A percentile compares a stretch with the other conserved stretches of the same genome.
Evolutionary conservation across 78 protist species (phyloP).

Genomic region (Blattamonas nauphoetae): DNA sequence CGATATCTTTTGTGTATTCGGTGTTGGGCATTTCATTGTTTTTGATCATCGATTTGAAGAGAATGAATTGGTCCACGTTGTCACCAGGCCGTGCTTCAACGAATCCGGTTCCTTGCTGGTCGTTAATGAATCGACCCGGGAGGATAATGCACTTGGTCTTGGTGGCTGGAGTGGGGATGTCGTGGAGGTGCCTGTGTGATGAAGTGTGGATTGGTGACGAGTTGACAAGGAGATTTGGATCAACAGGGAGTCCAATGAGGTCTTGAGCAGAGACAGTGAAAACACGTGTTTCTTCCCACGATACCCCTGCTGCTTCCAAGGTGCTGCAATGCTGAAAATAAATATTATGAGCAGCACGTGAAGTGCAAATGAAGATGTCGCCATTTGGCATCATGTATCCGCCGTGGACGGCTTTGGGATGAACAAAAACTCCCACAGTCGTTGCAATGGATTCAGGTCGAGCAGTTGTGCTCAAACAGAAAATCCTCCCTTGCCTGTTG

Average conservation of each 20-base stretch:
- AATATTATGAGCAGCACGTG: not conserved
- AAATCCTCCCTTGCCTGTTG: too few species aligned
- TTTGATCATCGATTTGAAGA: not conserved
- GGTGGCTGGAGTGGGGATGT: too few species aligned
- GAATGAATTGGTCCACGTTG: not conserved
- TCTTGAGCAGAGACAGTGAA: not conserved
- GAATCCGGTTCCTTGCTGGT: not conserved
- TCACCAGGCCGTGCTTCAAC: not conserved
- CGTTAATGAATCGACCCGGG: not conserved
- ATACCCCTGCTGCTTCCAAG: not conserved
- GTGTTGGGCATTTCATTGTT: too few species aligned
- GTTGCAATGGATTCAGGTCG: not conserved
- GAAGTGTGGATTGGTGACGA: too few species aligned
- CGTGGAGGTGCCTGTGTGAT: too few species aligned
- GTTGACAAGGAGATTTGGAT: too few species aligned
- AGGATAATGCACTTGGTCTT: too few species aligned
- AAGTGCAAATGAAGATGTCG: not conserved
- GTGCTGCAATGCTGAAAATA: not conserved
- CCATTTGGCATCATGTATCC: not conserved
- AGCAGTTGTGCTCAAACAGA: not conserved
- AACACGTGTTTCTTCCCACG: not conserved
- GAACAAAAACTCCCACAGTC: not conserved
- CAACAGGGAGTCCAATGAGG: not conserved
- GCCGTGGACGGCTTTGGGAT: not conserved
- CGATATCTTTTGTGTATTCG: too few species aligned